A percentile compares a stretch with the other conserved stretches of the same genome.
Evolutionary conservation across 805 yeast genomes (phyloP).

Genomic region (Candida anglica): DNA sequence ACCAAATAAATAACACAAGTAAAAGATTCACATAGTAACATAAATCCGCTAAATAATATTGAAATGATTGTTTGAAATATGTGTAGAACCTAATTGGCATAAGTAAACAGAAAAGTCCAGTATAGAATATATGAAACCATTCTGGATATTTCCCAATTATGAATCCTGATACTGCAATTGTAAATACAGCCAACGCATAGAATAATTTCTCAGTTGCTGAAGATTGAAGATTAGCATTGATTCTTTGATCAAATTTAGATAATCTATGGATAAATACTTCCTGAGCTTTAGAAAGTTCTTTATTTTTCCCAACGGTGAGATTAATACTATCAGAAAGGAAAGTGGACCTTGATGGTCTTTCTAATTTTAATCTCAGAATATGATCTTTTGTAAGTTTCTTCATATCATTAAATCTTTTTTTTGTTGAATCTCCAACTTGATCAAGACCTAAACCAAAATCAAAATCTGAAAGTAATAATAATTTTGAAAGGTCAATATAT

Average conservation of each 20-base stretch:
- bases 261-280: constrained; percentile 27
- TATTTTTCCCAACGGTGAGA: constrained; percentile 10
- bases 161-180: constrained; percentile 68
- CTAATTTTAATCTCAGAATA: constrained; percentile 22
- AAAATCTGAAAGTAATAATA: constrained; percentile 37
- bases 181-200: constrained; percentile 67
- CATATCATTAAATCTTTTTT: constrained; percentile 32
- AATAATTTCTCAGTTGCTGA: constrained; percentile 65
- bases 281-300: constrained; percentile 28
- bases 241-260: constrained; percentile 31
- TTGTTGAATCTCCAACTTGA: constrained; percentile 31
- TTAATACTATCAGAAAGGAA: constrained; percentile 1
- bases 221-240: constrained; percentile 30
- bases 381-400: constrained; percentile 28
- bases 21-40: constrained; percentile 86
- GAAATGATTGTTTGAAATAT: constrained; percentile 74
- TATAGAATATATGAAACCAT: constrained; percentile 72
- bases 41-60: constrained; percentile 86
- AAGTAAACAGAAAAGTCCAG: constrained; percentile 53
- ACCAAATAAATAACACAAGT: constrained; percentile 73
- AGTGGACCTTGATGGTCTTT: constrained; percentile 3
- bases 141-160: constrained; percentile 75
- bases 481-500: constrained; percentile 32
- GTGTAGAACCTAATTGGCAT: constrained; percentile 85
- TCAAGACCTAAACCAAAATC: constrained; percentile 40